These are phyloP conservation scores for Symbiodinium pilosum DNA, from an alignment of 73 alveolate genomes.

Conservation along the genomic window DNA sequence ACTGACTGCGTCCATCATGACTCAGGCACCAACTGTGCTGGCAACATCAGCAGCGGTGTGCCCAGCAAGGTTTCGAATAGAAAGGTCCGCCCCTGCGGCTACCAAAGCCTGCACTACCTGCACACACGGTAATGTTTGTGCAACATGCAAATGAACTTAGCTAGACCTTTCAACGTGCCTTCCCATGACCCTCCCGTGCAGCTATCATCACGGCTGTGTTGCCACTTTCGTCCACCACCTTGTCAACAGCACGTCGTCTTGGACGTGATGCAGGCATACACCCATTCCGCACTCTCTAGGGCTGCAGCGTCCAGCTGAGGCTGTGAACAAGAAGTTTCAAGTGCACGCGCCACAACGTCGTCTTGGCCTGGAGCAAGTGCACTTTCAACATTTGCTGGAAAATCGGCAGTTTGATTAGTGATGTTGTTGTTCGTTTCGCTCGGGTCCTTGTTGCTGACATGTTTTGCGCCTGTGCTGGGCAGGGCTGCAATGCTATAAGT, in stretches of 20 bases:
- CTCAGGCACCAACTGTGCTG: neutral
- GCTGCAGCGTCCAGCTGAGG: constrained; percentile 67
- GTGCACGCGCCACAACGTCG: constrained; percentile 51
- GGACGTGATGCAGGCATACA: neutral
- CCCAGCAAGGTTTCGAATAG: constrained; percentile 23
- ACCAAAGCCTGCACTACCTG: constrained; percentile 65
- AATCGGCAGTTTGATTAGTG: no score
- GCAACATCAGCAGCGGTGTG: constrained; percentile 89
- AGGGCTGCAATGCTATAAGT: no score
- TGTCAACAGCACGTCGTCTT: neutral
- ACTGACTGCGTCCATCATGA: neutral
- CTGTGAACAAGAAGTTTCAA: constrained; percentile 69
- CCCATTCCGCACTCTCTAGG: neutral
- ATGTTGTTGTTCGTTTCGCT: no score
- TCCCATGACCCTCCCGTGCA: constrained; percentile 70
- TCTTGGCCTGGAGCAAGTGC: constrained; percentile 28
- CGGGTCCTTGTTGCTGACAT: no score
- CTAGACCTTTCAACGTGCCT: neutral
- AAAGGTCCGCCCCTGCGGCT: constrained; percentile 78
- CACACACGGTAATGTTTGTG: neutral
- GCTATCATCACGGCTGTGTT: constrained; percentile 89
- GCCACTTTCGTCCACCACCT: constrained; percentile 88
- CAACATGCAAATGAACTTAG: neutral
- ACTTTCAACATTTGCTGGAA: no score
- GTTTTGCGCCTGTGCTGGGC: no score